Conservation (phyloP, 2,329 filamentous ascomycete genomes). For the Juglanconis oblonga region DNA sequence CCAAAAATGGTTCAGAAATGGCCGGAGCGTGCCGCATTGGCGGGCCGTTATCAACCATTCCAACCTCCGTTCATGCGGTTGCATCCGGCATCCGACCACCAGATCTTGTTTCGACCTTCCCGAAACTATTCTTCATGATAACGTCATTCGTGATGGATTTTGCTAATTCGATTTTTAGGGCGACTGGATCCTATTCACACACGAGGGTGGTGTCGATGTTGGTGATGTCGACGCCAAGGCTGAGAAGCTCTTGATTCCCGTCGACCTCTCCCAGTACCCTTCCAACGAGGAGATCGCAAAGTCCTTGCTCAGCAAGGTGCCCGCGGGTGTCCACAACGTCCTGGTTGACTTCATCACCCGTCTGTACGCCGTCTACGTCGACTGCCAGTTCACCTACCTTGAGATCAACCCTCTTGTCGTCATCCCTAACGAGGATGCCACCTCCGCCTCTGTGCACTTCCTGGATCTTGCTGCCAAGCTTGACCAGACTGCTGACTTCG, state of each 20-base stretch:
- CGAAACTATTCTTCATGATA: conserved; percentile 21
- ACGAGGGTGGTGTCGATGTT: conserved; percentile 99
- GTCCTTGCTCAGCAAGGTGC: conserved; percentile 86
- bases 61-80: conserved; percentile 8
- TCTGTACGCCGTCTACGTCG: conserved; percentile 97
- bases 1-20: conserved; percentile 7
- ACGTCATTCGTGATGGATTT: conserved; percentile 4
- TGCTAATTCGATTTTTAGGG: conserved; percentile 55
- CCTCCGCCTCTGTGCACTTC: conserved; percentile 94
- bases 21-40: conserved; percentile 11
- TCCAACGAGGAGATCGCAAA: conserved; percentile 91
- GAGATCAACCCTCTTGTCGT: conserved; percentile 99
- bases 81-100: conserved; percentile 14
- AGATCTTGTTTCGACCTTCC: conserved; percentile 21
- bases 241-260: conserved; percentile 96
- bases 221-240: conserved; percentile 99
- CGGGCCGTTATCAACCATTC: conserved; percentile 16
- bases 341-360: conserved; percentile 98
- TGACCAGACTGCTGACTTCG: conserved; percentile 98
- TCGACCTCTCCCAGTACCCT: conserved; percentile 90
- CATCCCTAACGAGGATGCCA: conserved; percentile 88
- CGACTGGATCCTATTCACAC: conserved; percentile 99
- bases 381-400: conserved; percentile 99
- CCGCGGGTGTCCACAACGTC: conserved; percentile 93
- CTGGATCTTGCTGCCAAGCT: conserved; percentile 97